A percentile compares a stretch with the other conserved stretches of the same genome.
phyloP scores from a whole-genome alignment of 495 filamentous ascomycete species.

The Talaromyces ruber region DNA sequence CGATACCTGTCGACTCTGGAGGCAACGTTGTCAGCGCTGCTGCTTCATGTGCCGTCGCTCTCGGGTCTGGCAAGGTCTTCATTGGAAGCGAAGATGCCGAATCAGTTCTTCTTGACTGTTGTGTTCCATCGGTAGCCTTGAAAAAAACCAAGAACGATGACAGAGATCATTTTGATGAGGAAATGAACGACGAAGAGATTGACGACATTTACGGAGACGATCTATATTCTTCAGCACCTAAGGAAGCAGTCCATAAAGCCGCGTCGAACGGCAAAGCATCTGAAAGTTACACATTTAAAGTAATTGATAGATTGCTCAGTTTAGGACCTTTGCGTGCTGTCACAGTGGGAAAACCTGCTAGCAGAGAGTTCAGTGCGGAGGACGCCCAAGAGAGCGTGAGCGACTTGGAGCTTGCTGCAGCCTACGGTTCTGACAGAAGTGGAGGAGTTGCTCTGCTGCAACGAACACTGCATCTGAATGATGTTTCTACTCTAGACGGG shows the following conservation, averaged over 20 bases:
- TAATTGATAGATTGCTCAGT: conserved; percentile 69
- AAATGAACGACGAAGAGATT: conserved; percentile 47
- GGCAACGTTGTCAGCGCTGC: conserved; percentile 51
- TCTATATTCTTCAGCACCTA: conserved; percentile 47
- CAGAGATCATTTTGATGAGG: conserved; percentile 25
- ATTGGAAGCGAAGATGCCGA: conserved; percentile 79
- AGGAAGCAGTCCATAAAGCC: conserved; percentile 13
- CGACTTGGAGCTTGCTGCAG: conserved; percentile 63
- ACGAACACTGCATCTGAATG: conserved; percentile 56
- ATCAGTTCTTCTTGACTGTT: conserved; percentile 75
- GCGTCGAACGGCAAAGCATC: conserved; percentile 12
- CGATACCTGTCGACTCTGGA: conserved; percentile 50
- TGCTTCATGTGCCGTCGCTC: conserved; percentile 57
- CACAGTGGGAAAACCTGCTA: conserved; percentile 43
- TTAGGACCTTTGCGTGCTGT: conserved; percentile 70
- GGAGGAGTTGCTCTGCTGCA: conserved; percentile 69
- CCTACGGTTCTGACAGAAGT: conserved; percentile 58
- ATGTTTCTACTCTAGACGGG: conserved; percentile 49
- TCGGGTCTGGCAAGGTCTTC: conserved; percentile 70
- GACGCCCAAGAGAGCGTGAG: neutral
- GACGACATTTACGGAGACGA: conserved; percentile 70
- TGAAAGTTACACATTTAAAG: conserved; percentile 60
- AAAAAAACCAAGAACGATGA: conserved; percentile 40
- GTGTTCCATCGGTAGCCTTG: conserved; percentile 40
- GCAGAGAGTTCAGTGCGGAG: conserved; percentile 26